These are phyloP conservation scores for Epipyxis sp. DNA, from an alignment of 108 stramenopile species.

Conservation along the genomic window DNA sequence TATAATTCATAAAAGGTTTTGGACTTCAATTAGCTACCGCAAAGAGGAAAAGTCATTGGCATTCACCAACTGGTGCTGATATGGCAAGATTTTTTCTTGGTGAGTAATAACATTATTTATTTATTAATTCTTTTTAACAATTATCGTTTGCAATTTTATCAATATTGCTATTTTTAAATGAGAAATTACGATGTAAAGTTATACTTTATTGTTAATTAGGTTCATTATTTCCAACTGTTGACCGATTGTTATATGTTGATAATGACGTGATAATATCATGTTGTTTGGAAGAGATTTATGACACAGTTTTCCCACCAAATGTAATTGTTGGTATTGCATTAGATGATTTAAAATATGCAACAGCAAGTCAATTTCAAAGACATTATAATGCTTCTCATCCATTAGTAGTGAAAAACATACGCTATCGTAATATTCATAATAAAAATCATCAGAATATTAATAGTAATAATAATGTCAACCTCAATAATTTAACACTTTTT, in stretches of 20 bases:
- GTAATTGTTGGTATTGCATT: neutral
- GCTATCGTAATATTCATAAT: neutral
- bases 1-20: neutral
- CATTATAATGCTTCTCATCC: conserved; percentile 22
- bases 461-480: too few relatives aligned
- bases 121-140: too few relatives aligned
- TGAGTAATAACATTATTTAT: neutral
- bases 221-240: neutral
- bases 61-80: conserved; percentile 10
- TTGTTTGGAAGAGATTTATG: conserved; percentile 3
- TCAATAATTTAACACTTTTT: too few relatives aligned
- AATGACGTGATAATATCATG: conserved; percentile 1
- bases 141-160: too few relatives aligned
- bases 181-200: too few relatives aligned
- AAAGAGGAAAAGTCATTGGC: conserved; percentile 1
- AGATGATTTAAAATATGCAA: conserved; percentile 8
- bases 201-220: too few relatives aligned
- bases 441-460: neutral
- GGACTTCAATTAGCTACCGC: neutral
- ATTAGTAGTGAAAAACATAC: conserved; percentile 4
- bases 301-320: neutral
- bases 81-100: conserved; percentile 13
- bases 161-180: too few relatives aligned
- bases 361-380: neutral
- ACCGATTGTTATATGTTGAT: neutral